Percentiles rank a stretch among this genome's conserved stretches.
These are phyloP conservation scores for Hydrangea macrophylla DNA, from an alignment of 148 eudicot species.

Conservation along the genomic window DNA sequence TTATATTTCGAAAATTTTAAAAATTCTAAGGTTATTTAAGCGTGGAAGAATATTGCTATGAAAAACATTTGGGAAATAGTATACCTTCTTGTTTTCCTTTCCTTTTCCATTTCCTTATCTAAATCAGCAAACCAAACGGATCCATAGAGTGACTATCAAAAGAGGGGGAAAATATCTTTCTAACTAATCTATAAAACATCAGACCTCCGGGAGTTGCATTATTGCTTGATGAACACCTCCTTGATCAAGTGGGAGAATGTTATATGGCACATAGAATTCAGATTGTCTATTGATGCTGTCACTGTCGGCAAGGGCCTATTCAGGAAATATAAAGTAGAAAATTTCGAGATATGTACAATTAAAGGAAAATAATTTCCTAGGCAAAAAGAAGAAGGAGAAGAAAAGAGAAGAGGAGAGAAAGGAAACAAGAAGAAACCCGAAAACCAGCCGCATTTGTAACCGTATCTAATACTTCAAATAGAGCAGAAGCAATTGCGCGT, in stretches of 20 bases:
- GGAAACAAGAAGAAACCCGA: slow-evolving; percentile 47
- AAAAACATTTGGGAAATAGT: no score
- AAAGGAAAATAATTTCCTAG: neutral
- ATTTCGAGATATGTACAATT: slow-evolving; percentile 6
- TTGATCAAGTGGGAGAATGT: slow-evolving; percentile 87
- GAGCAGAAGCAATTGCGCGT: slow-evolving; percentile 67
- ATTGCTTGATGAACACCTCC: slow-evolving; percentile 84
- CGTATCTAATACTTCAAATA: slow-evolving; percentile 66
- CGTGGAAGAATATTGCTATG: no score
- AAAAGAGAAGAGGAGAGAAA: slow-evolving; percentile 5
- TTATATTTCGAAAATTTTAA: no score
- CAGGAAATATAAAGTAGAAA: slow-evolving; percentile 8
- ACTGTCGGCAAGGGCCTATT: slow-evolving; percentile 70
- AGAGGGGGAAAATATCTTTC: neutral
- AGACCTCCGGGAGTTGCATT: slow-evolving; percentile 94
- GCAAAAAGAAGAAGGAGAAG: neutral
- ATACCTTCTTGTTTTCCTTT: no score
- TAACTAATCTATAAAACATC: slow-evolving; percentile 14
- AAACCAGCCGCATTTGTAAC: slow-evolving; percentile 77
- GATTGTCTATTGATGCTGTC: slow-evolving; percentile 46
- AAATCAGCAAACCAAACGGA: no score
- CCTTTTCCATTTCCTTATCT: no score
- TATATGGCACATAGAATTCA: slow-evolving; percentile 60
- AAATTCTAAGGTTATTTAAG: no score
- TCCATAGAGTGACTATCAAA: neutral